These are phyloP conservation scores for Populus hybrid DNA, from an alignment of 441 rosid species.

Conservation along the genomic window DNA sequence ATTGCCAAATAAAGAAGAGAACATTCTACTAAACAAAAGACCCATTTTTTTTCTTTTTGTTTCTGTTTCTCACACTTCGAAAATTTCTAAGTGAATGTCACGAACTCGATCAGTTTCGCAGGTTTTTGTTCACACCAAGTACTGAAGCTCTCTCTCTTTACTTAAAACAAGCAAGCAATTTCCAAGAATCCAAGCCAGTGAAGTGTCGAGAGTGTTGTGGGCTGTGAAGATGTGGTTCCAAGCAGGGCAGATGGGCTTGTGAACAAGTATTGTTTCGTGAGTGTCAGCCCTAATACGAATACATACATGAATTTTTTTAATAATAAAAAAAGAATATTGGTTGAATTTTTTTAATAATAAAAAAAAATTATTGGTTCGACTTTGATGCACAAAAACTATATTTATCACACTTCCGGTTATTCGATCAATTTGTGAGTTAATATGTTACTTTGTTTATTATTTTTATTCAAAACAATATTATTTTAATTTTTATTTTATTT, in stretches of 20 bases:
- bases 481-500: too few relatives aligned
- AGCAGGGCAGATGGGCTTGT: neutral
- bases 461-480: too few relatives aligned
- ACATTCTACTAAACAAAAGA: slow-evolving; percentile 49
- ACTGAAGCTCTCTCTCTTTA: neutral
- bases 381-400: too few relatives aligned
- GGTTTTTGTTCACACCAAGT: neutral
- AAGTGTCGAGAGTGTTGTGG: neutral
- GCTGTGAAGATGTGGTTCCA: neutral
- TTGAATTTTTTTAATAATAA: too few relatives aligned
- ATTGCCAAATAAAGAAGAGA: slow-evolving; percentile 54
- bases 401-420: too few relatives aligned
- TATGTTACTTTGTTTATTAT: too few relatives aligned
- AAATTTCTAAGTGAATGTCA: neutral
- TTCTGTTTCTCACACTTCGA: too few relatives aligned
- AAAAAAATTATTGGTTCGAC: too few relatives aligned
- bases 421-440: too few relatives aligned
- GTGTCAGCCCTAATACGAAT: too few relatives aligned
- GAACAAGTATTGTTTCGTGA: neutral
- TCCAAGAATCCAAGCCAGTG: neutral
- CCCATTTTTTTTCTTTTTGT: slow-evolving; percentile 35
- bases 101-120: neutral
- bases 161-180: neutral
- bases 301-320: too few relatives aligned
- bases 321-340: too few relatives aligned